Evolutionary conservation across 1,284 basidiomycete species (phyloP), one percentile per base, ranked within the genome.

Genomic region (Moesziomyces sp.): DNA sequence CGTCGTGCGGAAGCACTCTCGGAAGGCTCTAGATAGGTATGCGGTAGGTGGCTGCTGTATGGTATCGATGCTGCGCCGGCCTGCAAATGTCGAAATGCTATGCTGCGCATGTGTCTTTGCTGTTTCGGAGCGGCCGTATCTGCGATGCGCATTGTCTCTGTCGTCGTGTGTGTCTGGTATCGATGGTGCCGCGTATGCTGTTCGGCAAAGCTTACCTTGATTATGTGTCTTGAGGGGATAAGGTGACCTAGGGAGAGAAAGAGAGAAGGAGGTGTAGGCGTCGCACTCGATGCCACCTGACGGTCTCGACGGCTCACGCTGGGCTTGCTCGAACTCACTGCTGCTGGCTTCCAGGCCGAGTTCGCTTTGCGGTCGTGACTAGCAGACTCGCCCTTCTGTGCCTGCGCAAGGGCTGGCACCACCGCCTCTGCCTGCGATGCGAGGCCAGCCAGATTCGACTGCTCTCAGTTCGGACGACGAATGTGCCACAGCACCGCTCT

Each of bases 191-290:
- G 24, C 23, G 54, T 23, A 46, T 64, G 67, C 60, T 44, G 53
- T 52, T 26, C 24, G 50, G 61, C 53, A 35, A 53, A 46, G 52
- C 69, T 72, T 67, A 72, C 69, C 69, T 72, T 63, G 56, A 56
- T 67, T 59, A 52, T 67, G 59, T 66, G 69, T 72, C 69, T 72
- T 72, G 69, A 72, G 69, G 69, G 64, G 53, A 59, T 67, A 61
- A 66, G 51, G 59, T 63, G 55, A 72, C 69, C 69, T 72, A 57
- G 63, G 59, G 59, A 50, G 48, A 59, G 48, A 47, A 46, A 63
- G 62, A 35, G 45, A 54, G 52, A 52, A 55, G 48, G 43, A 58
- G 52, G 46, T 50, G 56, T 59, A 55, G 53, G 50, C 52, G 44
- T 55, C 60, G 53, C 63, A 56, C 50, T 66, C 63, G 45, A 51